A percentile compares a stretch with the other conserved stretches of the same genome.
Conservation (phyloP, 2,329 filamentous ascomycete species). For the Didymella keratinophila region DNA sequence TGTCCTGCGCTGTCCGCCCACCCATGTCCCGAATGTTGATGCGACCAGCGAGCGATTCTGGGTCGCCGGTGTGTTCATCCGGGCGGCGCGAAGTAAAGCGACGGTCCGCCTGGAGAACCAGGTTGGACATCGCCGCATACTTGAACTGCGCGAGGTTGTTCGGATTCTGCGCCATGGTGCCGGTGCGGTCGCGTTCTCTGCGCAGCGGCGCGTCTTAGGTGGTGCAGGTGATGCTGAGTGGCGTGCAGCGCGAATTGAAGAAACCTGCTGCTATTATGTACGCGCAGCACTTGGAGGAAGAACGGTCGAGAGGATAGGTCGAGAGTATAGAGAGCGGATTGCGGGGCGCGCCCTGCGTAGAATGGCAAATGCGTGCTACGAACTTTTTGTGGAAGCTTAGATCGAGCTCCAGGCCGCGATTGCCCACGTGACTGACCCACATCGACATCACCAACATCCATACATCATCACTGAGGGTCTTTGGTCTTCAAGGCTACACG, state of each 20-base stretch:
- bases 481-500: no score
- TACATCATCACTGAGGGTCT: no score
- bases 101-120: conserved; percentile 99
- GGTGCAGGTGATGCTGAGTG: not conserved
- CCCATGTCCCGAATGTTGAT: conserved; percentile 97
- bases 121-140: conserved; percentile 99
- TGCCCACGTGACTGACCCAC: conserved; percentile 7
- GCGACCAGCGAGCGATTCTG: conserved; percentile 93
- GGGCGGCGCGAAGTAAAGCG: conserved; percentile 91
- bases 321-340: conserved; percentile 27
- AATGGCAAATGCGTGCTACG: conserved; percentile 26
- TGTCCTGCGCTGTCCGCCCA: conserved; percentile 78
- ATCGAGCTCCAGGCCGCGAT: conserved; percentile 11
- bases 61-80: conserved; percentile 95
- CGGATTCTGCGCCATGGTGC: conserved; percentile 38
- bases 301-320: conserved; percentile 19
- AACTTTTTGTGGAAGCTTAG: conserved; percentile 24
- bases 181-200: conserved; percentile 27
- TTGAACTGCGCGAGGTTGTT: conserved; percentile 94
- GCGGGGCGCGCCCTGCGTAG: conserved; percentile 36
- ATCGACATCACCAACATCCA: not conserved
- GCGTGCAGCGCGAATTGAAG: conserved; percentile 5
- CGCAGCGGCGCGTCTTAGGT: conserved; percentile 31
- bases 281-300: conserved; percentile 19
- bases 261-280: conserved; percentile 17